Percentiles rank a stretch among this genome's conserved stretches.
Evolutionary conservation across 768 basidiomycete species (phyloP).

Genomic region (Tulasnella sp.): DNA sequence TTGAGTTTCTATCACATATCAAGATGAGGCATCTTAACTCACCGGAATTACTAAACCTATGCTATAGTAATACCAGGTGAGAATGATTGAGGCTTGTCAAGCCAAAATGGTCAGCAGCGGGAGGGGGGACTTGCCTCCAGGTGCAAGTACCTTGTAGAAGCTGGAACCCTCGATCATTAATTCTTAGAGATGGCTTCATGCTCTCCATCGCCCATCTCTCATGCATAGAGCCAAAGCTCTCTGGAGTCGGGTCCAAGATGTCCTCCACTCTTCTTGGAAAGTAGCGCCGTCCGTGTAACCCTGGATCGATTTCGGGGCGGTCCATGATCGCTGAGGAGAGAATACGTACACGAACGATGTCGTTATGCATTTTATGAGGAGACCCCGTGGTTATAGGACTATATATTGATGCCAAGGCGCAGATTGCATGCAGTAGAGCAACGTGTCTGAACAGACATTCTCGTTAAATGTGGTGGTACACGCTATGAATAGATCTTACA

Average conservation of each 20-base stretch:
- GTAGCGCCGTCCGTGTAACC: background rate
- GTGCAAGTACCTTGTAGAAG: constrained; percentile 1
- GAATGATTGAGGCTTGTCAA: background rate
- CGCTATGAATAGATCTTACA: background rate
- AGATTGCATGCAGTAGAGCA: constrained; percentile 27
- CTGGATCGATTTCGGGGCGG: too few species aligned
- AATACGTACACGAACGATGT: background rate
- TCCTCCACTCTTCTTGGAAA: constrained; percentile 5
- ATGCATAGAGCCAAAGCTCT: background rate
- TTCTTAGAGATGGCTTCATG: background rate
- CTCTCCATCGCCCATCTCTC: background rate
- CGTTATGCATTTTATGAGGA: background rate
- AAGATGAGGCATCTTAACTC: background rate
- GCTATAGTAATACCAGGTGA: constrained; percentile 11
- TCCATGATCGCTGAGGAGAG: background rate
- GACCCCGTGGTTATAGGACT: constrained; percentile 8
- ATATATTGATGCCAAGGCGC: constrained; percentile 26
- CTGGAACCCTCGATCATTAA: background rate
- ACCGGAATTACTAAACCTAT: background rate
- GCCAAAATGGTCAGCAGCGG: background rate
- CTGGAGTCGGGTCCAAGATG: background rate
- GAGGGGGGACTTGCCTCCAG: background rate
- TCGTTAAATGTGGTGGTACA: background rate
- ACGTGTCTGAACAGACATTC: background rate
- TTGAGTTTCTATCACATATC: background rate